Evolutionary conservation across 306 rosid species (phyloP).

Genomic region (Lathyrus oleraceus): DNA sequence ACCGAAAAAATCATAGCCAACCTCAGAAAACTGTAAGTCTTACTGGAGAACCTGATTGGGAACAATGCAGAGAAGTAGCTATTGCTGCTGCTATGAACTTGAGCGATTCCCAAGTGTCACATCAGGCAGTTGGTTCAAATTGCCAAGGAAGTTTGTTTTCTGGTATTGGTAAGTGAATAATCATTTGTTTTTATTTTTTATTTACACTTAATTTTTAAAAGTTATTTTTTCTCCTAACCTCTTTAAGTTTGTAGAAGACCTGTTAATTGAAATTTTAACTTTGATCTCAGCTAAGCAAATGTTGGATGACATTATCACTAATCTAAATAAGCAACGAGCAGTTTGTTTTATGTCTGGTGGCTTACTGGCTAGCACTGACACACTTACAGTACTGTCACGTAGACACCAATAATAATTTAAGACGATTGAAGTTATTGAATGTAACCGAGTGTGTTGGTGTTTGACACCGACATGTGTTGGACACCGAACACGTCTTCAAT

Average conservation of each 20-base stretch:
- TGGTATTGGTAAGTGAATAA: constrained; percentile 38
- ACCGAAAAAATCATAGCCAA: constrained; percentile 39
- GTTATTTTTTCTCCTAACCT: neutral
- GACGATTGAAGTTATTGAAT: neutral
- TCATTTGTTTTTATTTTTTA: constrained; percentile 16
- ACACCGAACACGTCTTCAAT: neutral
- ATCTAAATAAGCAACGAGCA: neutral
- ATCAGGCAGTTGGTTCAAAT: constrained; percentile 39
- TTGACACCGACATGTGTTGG: too few species aligned
- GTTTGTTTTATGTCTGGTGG: constrained; percentile 22
- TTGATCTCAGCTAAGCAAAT: constrained; percentile 3
- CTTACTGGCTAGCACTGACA: neutral
- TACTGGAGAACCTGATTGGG: constrained; percentile 70
- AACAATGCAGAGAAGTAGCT: constrained; percentile 64
- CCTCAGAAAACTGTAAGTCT: constrained; percentile 40
- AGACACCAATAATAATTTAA: neutral
- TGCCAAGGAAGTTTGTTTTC: constrained; percentile 40
- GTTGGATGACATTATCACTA: neutral
- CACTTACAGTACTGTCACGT: neutral
- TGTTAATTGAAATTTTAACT: neutral
- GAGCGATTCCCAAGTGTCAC: constrained; percentile 44
- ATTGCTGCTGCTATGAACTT: constrained; percentile 66
- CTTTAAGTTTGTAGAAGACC: neutral
- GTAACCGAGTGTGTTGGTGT: neutral
- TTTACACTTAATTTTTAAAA: neutral